Percentiles rank a stretch among this genome's conserved stretches.
Conservation (phyloP, 768 basidiomycete genomes). For the Gloeophyllum trabeum region DNA sequence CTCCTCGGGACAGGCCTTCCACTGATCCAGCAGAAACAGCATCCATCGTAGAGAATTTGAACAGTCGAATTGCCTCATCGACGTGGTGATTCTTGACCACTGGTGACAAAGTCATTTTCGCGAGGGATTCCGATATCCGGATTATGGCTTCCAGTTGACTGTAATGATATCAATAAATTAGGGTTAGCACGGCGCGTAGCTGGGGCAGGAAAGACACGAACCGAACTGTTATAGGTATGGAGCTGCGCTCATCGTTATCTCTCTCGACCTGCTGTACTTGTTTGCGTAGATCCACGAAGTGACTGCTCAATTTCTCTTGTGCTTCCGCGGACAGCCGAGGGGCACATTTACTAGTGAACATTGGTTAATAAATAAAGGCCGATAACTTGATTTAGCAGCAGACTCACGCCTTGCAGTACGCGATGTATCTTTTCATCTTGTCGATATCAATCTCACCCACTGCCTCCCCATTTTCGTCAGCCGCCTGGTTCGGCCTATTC, state of each 20-base stretch:
- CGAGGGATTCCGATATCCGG: conserved; percentile 94
- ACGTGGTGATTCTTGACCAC: conserved; percentile 89
- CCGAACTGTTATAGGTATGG: conserved; percentile 97
- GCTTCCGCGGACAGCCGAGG: conserved; percentile 89
- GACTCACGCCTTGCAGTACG: conserved; percentile 86
- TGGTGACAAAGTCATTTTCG: conserved; percentile 84
- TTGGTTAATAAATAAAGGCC: background rate
- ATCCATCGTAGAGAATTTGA: conserved; percentile 99
- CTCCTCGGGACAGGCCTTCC: conserved; percentile 85
- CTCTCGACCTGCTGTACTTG: conserved; percentile 92
- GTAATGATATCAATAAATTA: background rate
- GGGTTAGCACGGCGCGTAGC: conserved; percentile 19
- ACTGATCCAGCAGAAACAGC: conserved; percentile 91
- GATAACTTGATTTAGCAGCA: background rate
- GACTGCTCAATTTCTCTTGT: conserved; percentile 91
- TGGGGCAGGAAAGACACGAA: conserved; percentile 23
- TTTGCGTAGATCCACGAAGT: conserved; percentile 88
- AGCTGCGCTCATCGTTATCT: conserved; percentile 95
- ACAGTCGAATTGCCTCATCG: conserved; percentile 94
- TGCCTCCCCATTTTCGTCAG: conserved; percentile 51
- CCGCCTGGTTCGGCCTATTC: conserved; percentile 67
- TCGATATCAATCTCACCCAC: conserved; percentile 90
- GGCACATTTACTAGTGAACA: conserved; percentile 75
- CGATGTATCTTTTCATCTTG: conserved; percentile 96
- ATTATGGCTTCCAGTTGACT: conserved; percentile 97